Base-by-base conservation (phyloP, 2,329 filamentous ascomycete genomes). In the Torrubiellomyces zombiae region DNA sequence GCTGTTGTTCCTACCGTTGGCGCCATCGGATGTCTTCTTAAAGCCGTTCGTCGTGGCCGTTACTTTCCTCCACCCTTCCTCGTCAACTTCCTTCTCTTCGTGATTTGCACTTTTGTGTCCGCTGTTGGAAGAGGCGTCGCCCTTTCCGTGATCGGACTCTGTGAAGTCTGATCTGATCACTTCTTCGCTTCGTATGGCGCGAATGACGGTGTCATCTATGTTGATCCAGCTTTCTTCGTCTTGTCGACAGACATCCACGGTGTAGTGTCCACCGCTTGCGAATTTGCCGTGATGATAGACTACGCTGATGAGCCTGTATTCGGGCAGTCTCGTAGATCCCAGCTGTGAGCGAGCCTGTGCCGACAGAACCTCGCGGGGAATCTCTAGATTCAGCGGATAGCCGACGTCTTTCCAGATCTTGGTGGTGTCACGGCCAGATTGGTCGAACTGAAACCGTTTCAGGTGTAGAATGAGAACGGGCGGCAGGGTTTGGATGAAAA, bases 401-500 rank as follows among this genome's bases (percentile, higher is more conserved):
- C 83, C 86, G 30, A 98, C 65, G 56, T 86, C 92, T 59, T 95
- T 98, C 81, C 86, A 94, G 35, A 95, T 92, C 60, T 98, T 98
- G 42, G 93, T 77, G 1, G 83, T 92, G 14, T 83, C 83, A 21
- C 45, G 41, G 21, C 75, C 79, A 29, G 75, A 69, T 32, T 74
- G 80, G 41, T 95, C 83, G 40, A 93, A 95, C 41, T 94, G 82
- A 61, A 98, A 98, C 21, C 89, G 81, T 56, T 98, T 98, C 20
- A 98, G 63, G 44, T 98, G 89, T 7, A 98, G 65, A 27, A 95
- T 92, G 9, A 98, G 66, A 4, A 95, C 80, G 1, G 83, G 81
- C 1, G 89, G 89, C 10, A 95, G 60, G 2, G 73, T 80, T 41
- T 95, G 86, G 33, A 98, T 92, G 38, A 91, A 83, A 3, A 93